Percentiles rank a stretch among this genome's conserved stretches.
These are phyloP conservation scores for Fusarium solani-melongenae DNA, from an alignment of 2,329 filamentous ascomycete genomes.

Conservation along the genomic window DNA sequence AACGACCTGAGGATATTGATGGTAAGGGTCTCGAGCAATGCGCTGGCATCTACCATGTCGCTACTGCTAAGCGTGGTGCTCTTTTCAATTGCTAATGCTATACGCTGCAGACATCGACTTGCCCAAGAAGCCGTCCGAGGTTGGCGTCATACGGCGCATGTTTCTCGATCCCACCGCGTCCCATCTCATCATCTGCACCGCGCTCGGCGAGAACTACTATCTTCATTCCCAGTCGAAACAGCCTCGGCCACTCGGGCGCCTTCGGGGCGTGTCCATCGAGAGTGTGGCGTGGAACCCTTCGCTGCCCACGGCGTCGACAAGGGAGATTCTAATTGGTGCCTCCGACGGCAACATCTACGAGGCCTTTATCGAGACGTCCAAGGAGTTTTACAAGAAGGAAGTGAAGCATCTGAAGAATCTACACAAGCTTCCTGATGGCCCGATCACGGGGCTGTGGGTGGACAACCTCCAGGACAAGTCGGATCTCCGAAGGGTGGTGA, in stretches of 20 bases:
- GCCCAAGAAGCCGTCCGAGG: conserved; percentile 90
- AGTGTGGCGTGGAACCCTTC: conserved; percentile 95
- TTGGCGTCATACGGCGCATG: conserved; percentile 92
- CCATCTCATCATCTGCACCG: conserved; percentile 91
- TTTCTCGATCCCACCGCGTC: conserved; percentile 98
- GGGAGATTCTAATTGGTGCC: conserved; percentile 91
- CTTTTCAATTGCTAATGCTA: conserved; percentile 17
- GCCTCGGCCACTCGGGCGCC: conserved; percentile 81
- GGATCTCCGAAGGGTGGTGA: conserved; percentile 80
- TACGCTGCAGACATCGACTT: conserved; percentile 84
- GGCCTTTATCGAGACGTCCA: conserved; percentile 91
- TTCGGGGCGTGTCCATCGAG: conserved; percentile 90
- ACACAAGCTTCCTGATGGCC: conserved; percentile 83
- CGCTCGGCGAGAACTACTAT: conserved; percentile 96
- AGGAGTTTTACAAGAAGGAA: conserved; percentile 94
- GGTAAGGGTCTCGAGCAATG: conserved; percentile 58
- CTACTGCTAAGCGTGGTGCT: not conserved
- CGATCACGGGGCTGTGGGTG: conserved; percentile 87
- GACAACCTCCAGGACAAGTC: conserved; percentile 75
- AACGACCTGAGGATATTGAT: conserved; percentile 95
- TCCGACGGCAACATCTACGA: conserved; percentile 97
- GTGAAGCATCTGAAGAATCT: conserved; percentile 90
- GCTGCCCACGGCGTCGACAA: conserved; percentile 89
- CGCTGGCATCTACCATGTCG: not conserved
- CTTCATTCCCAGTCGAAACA: conserved; percentile 94